These are phyloP conservation scores for Bryoglossum gracile DNA, from an alignment of 495 filamentous ascomycete species.

Conservation along the genomic window DNA sequence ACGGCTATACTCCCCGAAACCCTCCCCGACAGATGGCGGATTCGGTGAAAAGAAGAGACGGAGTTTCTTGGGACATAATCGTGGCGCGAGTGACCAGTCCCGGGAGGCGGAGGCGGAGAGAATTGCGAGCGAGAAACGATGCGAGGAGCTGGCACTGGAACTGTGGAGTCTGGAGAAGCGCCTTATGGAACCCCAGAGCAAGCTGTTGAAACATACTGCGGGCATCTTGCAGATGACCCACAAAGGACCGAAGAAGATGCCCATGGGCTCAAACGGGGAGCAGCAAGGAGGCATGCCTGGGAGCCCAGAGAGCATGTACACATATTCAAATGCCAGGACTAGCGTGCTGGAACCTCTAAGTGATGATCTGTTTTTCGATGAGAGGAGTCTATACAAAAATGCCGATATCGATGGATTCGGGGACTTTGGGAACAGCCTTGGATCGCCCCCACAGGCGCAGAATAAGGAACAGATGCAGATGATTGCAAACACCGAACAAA, in stretches of 20 bases:
- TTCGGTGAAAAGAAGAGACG: constrained; percentile 38
- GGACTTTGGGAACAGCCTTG: constrained; percentile 2
- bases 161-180: constrained; percentile 70
- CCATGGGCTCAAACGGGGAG: constrained; percentile 21
- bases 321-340: constrained; percentile 46
- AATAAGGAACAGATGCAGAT: constrained; percentile 32
- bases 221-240: constrained; percentile 87
- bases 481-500: constrained; percentile 56
- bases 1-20: constrained; percentile 60
- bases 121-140: constrained; percentile 65
- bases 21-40: too few relatives aligned
- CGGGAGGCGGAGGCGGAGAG: constrained; percentile 69
- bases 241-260: constrained; percentile 40
- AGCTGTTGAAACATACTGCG: constrained; percentile 82
- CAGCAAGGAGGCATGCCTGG: constrained; percentile 45
- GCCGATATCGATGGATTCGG: constrained; percentile 47
- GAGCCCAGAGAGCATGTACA: constrained; percentile 61
- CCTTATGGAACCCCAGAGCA: constrained; percentile 59
- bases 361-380: constrained; percentile 59
- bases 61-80: constrained; percentile 47
- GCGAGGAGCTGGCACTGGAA: constrained; percentile 76
- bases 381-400: constrained; percentile 68
- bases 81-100: constrained; percentile 31
- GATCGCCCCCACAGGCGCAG: neutral
- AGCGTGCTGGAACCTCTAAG: constrained; percentile 37